phyloP scores from a whole-genome alignment of 805 yeast species.

The Kodamaea neixiangensis region DNA sequence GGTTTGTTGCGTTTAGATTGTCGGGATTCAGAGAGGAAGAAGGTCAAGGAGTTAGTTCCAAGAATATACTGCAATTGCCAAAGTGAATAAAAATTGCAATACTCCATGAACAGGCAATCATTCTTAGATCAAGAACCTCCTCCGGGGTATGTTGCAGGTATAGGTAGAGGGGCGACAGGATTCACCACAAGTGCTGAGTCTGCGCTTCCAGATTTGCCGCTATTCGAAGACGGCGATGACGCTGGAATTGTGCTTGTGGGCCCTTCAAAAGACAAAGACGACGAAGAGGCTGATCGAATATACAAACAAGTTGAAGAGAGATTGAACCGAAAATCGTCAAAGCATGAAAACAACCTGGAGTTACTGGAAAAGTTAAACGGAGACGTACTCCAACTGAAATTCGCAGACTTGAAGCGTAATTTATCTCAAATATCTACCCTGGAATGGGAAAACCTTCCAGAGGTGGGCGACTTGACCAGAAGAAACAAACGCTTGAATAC shows the following conservation, averaged over 20 bases:
- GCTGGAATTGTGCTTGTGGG: constrained; percentile 24
- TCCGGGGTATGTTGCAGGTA: constrained; percentile 84
- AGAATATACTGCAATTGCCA: too few relatives aligned
- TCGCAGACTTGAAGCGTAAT: constrained; percentile 63
- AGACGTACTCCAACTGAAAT: constrained; percentile 3
- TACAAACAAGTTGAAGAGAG: constrained; percentile 68
- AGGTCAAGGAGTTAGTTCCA: too few relatives aligned
- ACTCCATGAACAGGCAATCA: constrained; percentile 16
- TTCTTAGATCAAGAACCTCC: constrained; percentile 89
- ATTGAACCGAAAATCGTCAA: constrained; percentile 31
- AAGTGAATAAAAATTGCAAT: background rate
- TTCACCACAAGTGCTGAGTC: constrained; percentile 83
- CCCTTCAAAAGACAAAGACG: constrained; percentile 49
- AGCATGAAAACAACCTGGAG: constrained; percentile 14
- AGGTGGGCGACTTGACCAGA: constrained; percentile 83
- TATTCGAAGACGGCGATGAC: constrained; percentile 18
- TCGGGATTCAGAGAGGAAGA: too few relatives aligned
- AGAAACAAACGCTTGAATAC: constrained; percentile 71
- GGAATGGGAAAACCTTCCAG: constrained; percentile 84
- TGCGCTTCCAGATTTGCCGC: constrained; percentile 41
- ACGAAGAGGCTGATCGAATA: constrained; percentile 75
- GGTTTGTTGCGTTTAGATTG: too few relatives aligned
- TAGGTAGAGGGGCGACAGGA: constrained; percentile 95
- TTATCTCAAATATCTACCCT: constrained; percentile 59
- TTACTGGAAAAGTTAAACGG: constrained; percentile 6